Conservation (phyloP, 2,329 filamentous ascomycete genomes). For the Sporothrix variecibatus region DNA sequence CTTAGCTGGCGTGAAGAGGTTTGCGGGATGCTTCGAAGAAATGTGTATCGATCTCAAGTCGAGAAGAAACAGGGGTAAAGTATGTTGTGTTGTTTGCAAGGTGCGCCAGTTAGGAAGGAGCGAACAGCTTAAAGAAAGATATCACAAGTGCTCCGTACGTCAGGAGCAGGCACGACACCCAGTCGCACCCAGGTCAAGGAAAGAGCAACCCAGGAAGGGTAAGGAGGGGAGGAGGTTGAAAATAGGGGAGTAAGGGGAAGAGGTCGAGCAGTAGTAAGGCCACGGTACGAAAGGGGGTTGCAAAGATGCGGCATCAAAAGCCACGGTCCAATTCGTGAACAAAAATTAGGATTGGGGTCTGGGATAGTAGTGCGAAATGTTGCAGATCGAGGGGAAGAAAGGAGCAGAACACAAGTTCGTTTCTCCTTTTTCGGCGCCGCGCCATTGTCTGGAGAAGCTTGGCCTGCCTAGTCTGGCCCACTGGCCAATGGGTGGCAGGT, state of each 20-base stretch:
- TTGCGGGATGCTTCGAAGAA: background rate
- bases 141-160: background rate
- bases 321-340: background rate
- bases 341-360: background rate
- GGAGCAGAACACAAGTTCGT: background rate
- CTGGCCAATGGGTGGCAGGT: constrained; percentile 1
- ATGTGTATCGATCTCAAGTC: background rate
- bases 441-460: constrained; percentile 18
- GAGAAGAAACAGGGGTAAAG: background rate
- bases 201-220: background rate
- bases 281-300: background rate
- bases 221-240: background rate
- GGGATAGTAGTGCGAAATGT: background rate
- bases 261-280: background rate
- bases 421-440: constrained; percentile 2
- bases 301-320: background rate
- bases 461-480: background rate
- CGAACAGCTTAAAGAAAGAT: background rate
- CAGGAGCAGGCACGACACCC: background rate
- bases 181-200: background rate
- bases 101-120: background rate
- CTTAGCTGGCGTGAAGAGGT: background rate
- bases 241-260: background rate
- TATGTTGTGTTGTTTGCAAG: background rate
- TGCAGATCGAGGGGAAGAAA: constrained; percentile 17